Conservation (phyloP, 176 grass and related monocot species). For the Hordeum marinum region DNA sequence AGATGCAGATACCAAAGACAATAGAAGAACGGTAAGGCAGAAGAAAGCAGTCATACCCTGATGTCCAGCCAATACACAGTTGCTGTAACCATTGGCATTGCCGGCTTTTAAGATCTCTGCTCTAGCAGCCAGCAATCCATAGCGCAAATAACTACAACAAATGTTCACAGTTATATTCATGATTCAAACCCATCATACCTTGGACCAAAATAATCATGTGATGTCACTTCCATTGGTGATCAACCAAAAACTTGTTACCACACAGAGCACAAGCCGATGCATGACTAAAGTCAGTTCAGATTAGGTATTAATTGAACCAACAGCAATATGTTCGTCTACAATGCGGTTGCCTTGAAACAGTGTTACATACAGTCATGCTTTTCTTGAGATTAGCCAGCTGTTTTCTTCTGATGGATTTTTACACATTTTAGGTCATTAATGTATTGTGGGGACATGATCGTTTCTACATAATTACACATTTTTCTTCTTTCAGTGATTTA, state of each 20-base stretch:
- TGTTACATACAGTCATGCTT: not conserved
- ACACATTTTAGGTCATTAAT: not conserved
- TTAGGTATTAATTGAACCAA: not conserved
- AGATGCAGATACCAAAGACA: not conserved
- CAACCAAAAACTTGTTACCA: not conserved
- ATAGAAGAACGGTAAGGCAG: not conserved
- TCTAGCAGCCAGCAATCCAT: constrained; percentile 89
- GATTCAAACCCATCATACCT: not conserved
- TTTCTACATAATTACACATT: not conserved
- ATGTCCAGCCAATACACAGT: constrained; percentile 74
- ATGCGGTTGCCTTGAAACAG: not conserved
- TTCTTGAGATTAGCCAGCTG: not conserved
- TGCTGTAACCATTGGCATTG: constrained; percentile 58
- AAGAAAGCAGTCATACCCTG: constrained; percentile 42
- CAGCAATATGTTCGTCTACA: not conserved
- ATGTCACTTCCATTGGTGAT: not conserved
- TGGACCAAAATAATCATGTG: not conserved
- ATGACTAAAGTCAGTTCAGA: not conserved
- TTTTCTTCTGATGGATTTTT: not conserved
- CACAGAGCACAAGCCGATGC: not conserved
- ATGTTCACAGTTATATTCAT: not conserved
- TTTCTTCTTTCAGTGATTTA: not conserved
- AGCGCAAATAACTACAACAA: constrained; percentile 72
- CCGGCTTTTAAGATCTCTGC: constrained; percentile 87
- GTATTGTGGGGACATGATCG: not conserved